Evolutionary conservation across 2,329 filamentous ascomycete species (phyloP).

Genomic region (Aspergillus puulaauensis): DNA sequence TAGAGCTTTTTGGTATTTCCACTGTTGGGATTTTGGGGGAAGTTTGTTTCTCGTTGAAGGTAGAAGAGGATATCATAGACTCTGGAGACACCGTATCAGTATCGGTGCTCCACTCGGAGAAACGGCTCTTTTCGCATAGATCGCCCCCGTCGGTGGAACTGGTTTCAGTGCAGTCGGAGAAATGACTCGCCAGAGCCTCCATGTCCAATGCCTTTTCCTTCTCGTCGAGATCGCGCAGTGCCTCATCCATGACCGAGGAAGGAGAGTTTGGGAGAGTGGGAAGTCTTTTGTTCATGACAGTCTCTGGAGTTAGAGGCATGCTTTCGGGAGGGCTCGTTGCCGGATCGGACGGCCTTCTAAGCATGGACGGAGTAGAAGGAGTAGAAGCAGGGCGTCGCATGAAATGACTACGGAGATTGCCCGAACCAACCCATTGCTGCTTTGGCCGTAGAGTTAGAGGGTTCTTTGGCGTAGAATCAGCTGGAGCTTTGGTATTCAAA

Average conservation of each 20-base stretch:
- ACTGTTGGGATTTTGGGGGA: conserved; percentile 20
- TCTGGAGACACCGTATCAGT: conserved; percentile 35
- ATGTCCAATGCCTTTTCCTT: conserved; percentile 32
- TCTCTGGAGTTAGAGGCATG: conserved; percentile 26
- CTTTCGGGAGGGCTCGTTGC: conserved; percentile 17
- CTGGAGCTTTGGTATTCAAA: conserved; percentile 28
- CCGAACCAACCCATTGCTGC: conserved; percentile 4
- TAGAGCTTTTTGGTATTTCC: conserved; percentile 23
- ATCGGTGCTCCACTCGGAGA: conserved; percentile 43
- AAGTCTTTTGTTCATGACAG: conserved; percentile 40
- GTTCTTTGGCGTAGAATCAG: conserved; percentile 26
- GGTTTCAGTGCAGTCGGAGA: conserved; percentile 41
- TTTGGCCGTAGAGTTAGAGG: conserved; percentile 30
- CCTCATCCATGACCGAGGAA: conserved; percentile 46
- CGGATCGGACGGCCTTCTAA: conserved; percentile 17
- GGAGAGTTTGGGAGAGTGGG: conserved; percentile 48
- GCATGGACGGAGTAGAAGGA: conserved; percentile 25
- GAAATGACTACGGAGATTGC: conserved; percentile 9
- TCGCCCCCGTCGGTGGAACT: conserved; percentile 31
- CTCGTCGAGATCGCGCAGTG: conserved; percentile 35
- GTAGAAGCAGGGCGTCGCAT: conserved; percentile 13
- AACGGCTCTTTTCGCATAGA: conserved; percentile 35
- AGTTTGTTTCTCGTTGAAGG: conserved; percentile 29
- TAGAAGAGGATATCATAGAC: conserved; percentile 37
- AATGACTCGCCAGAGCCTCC: conserved; percentile 40